phyloP scores from a whole-genome alignment of 306 rosid species.

The Rubus parviflorus region DNA sequence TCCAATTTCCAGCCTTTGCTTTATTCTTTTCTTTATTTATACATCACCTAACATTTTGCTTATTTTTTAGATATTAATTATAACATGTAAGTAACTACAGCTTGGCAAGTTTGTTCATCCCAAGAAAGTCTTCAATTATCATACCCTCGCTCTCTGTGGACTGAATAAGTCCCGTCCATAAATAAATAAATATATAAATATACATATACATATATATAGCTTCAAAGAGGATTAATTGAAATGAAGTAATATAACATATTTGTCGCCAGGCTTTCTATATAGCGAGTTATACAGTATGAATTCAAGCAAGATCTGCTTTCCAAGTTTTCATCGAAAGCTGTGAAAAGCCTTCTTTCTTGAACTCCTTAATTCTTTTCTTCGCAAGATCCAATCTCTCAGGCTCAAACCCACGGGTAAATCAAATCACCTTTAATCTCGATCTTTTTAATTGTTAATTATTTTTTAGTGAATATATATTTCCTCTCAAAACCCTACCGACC shows the following conservation, averaged over 20 bases:
- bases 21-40: background rate
- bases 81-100: background rate
- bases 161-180: constrained; percentile 6
- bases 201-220: background rate
- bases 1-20: background rate
- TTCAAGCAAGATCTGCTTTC: constrained; percentile 44
- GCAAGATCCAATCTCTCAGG: constrained; percentile 57
- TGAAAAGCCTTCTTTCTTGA: constrained; percentile 33
- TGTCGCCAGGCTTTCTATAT: background rate
- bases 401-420: constrained; percentile 28
- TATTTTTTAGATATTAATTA: background rate
- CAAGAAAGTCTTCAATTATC: constrained; percentile 22
- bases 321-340: constrained; percentile 44
- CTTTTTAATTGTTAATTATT: background rate
- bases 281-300: constrained; percentile 15
- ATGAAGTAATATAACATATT: constrained; percentile 1
- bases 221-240: background rate
- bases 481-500: constrained; percentile 8
- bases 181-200: background rate
- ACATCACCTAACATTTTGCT: background rate
- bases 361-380: constrained; percentile 36
- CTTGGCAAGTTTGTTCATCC: constrained; percentile 18
- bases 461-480: background rate
- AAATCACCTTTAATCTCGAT: background rate
- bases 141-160: constrained; percentile 10